A percentile compares a stretch with the other conserved stretches of the same genome.
phyloP scores from a whole-genome alignment of 139 green algal genomes.

The Protoeuglena noctilucae region DNA sequence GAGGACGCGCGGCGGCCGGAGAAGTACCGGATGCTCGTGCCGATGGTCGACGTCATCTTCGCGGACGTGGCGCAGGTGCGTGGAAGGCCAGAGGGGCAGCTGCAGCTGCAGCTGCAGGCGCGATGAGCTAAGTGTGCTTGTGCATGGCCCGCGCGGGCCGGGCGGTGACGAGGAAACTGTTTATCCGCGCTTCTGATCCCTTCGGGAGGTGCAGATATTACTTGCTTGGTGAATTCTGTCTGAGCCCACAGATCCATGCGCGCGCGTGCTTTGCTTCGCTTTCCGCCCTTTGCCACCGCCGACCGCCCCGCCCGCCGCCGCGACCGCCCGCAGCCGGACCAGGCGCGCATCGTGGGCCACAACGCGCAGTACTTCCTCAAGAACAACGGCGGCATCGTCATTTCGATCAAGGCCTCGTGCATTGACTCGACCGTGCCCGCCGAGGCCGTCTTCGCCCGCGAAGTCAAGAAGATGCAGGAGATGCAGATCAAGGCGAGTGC shows the following conservation, averaged over 20 bases:
- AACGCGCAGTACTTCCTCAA: conserved; percentile 98
- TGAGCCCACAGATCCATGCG: no score
- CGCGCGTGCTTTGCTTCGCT: no score
- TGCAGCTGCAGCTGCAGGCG: no score
- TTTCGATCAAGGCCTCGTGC: conserved; percentile 98
- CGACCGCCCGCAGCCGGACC: background rate
- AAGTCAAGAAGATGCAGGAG: conserved; percentile 97
- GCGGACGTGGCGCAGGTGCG: conserved; percentile 97
- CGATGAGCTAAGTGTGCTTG: no score
- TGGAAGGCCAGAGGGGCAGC: no score
- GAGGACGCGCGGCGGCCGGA: conserved; percentile 93
- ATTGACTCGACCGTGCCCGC: conserved; percentile 95
- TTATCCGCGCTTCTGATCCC: no score
- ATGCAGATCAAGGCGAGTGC: conserved; percentile 92
- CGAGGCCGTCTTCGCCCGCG: conserved; percentile 92
- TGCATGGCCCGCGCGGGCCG: no score
- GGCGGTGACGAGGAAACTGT: no score
- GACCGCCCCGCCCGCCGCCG: conserved; percentile 31
- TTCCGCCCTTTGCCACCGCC: no score
- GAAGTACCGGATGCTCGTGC: conserved; percentile 99
- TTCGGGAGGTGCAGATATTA: no score
- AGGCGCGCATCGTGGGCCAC: conserved; percentile 91
- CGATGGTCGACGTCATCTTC: conserved; percentile 99
- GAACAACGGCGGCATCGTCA: conserved; percentile 92
- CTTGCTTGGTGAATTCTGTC: no score